Percentiles rank a stretch among this genome's conserved stretches.
phyloP scores from a whole-genome alignment of 1,284 basidiomycete genomes.

The Rhodotorula sp. region DNA sequence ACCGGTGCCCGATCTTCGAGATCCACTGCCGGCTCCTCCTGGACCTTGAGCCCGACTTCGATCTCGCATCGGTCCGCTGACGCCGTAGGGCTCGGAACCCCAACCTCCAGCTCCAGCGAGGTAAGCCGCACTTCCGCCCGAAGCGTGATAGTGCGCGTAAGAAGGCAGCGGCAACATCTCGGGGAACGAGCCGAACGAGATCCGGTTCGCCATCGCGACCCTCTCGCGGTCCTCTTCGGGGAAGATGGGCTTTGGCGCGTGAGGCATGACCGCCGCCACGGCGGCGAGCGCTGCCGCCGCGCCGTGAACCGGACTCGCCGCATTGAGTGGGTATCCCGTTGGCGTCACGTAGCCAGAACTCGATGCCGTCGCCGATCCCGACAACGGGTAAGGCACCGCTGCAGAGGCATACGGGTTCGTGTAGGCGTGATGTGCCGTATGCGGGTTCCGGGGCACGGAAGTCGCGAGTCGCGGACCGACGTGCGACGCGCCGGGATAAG shows the following conservation, averaged over 20 bases:
- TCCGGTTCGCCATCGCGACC: conserved; percentile 30
- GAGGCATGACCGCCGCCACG: not conserved
- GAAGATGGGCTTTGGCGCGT: conserved; percentile 33
- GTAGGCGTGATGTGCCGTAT: conserved; percentile 17
- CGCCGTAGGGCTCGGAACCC: conserved; percentile 23
- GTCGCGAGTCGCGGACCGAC: conserved; percentile 16
- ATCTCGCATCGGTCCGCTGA: conserved; percentile 10
- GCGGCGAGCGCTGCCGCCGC: not conserved
- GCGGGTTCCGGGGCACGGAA: conserved; percentile 23
- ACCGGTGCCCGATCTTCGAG: not conserved
- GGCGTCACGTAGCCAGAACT: conserved; percentile 5
- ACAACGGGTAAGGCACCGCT: not conserved
- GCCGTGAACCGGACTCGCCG: not conserved
- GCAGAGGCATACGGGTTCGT: conserved; percentile 17
- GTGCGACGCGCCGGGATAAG: not conserved
- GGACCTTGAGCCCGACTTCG: conserved; percentile 9
- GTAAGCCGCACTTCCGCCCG: conserved; percentile 28
- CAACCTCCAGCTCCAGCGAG: conserved; percentile 22
- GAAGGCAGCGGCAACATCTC: conserved; percentile 16
- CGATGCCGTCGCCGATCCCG: not conserved
- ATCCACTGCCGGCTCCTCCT: not conserved
- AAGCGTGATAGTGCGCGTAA: conserved; percentile 29
- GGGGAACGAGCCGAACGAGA: conserved; percentile 40
- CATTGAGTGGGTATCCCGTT: not conserved
- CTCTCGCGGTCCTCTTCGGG: conserved; percentile 35